Percentiles rank a stretch among this genome's conserved stretches.
phyloP scores from a whole-genome alignment of 208 protist species.

The Jaenimonas drosophilae region DNA sequence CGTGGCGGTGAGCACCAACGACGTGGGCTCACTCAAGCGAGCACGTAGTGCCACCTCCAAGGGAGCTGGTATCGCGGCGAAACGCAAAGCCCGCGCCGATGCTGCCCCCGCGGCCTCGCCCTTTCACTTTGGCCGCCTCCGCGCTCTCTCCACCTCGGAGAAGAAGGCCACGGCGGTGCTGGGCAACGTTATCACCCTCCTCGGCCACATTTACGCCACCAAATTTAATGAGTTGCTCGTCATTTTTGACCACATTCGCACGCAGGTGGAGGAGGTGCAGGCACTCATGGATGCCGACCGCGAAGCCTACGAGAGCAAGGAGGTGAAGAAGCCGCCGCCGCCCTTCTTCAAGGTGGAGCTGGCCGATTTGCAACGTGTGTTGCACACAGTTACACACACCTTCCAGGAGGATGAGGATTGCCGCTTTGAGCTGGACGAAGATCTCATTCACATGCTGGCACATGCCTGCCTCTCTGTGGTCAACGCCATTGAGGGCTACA shows the following conservation, averaged over 20 bases:
- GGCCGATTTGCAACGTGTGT: constrained; percentile 14
- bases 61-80: not conserved
- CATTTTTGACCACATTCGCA: constrained; percentile 55
- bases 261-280: constrained; percentile 25
- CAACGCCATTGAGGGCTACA: constrained; percentile 80
- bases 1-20: not conserved
- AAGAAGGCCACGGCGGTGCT: constrained; percentile 65
- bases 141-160: constrained; percentile 35
- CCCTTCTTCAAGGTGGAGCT: constrained; percentile 60
- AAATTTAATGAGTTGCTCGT: constrained; percentile 69
- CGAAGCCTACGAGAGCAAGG: constrained; percentile 24
- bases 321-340: constrained; percentile 31
- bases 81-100: not conserved
- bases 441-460: constrained; percentile 78
- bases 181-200: constrained; percentile 58
- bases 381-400: constrained; percentile 21
- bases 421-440: constrained; percentile 76
- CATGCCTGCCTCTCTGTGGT: constrained; percentile 62
- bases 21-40: not conserved
- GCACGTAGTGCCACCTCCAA: not conserved
- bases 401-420: constrained; percentile 73
- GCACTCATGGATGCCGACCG: constrained; percentile 49
- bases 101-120: not conserved
- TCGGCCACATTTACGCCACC: constrained; percentile 63
- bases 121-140: constrained; percentile 40